Percentiles rank a stretch among this genome's conserved stretches.
Evolutionary conservation across 1,284 basidiomycete species (phyloP).

Genomic region (Leccinum subspadiceum): DNA sequence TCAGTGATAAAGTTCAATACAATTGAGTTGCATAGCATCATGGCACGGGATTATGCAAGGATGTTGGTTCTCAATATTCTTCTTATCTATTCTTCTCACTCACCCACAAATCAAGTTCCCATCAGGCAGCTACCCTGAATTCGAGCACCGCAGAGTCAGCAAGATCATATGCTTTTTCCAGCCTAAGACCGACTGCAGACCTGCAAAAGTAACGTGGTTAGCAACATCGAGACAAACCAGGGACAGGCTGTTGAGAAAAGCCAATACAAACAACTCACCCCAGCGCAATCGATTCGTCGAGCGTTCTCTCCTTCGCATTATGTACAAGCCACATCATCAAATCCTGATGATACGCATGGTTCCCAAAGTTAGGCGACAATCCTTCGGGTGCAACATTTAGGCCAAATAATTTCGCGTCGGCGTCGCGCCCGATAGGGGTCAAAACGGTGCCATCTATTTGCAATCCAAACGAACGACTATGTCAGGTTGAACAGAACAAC

Average conservation of each 20-base stretch:
- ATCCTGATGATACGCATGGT: slow-evolving; percentile 30
- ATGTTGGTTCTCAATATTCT: neutral
- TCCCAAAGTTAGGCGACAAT: slow-evolving; percentile 32
- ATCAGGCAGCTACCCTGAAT: slow-evolving; percentile 18
- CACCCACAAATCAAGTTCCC: neutral
- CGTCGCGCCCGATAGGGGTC: slow-evolving; percentile 6
- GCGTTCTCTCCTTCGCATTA: slow-evolving; percentile 28
- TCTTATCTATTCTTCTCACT: neutral
- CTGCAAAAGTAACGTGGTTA: slow-evolving; percentile 7
- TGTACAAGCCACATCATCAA: slow-evolving; percentile 27
- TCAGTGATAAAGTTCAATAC: neutral
- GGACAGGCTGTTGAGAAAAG: neutral
- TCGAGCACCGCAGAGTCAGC: slow-evolving; percentile 26
- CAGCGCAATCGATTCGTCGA: slow-evolving; percentile 21
- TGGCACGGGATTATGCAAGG: neutral
- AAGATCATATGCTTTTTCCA: slow-evolving; percentile 29
- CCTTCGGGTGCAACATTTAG: slow-evolving; percentile 27
- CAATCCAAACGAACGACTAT: neutral
- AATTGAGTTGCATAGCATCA: neutral
- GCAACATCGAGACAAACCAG: neutral
- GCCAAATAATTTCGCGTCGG: slow-evolving; percentile 8
- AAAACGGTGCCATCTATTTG: slow-evolving; percentile 24
- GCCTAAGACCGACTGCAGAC: slow-evolving; percentile 17
- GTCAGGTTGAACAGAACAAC: neutral
- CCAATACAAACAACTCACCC: slow-evolving; percentile 16